These are phyloP conservation scores for Sodiomyces alkalinus DNA, from an alignment of 2,329 filamentous ascomycete species.

Conservation along the genomic window DNA sequence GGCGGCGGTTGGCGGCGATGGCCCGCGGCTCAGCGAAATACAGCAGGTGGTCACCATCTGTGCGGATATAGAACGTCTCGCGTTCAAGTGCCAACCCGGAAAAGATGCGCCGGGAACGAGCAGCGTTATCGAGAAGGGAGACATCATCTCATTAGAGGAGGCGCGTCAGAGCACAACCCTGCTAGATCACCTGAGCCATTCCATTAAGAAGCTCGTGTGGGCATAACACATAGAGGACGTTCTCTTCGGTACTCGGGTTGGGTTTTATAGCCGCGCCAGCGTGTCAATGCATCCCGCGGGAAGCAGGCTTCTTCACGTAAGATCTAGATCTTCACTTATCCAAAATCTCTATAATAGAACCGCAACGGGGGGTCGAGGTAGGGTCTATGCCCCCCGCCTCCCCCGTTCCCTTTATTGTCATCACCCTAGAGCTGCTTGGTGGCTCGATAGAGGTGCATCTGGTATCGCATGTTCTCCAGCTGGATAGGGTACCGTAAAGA, in stretches of 20 bases:
- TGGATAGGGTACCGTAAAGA: slow-evolving; percentile 64
- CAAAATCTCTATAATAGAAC: too few relatives aligned
- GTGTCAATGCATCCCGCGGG: too few relatives aligned
- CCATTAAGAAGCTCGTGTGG: slow-evolving; percentile 91
- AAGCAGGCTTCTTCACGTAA: too few relatives aligned
- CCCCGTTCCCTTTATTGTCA: not conserved
- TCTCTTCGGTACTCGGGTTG: too few relatives aligned
- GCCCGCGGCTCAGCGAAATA: slow-evolving; percentile 32
- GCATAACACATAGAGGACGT: too few relatives aligned
- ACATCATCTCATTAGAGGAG: slow-evolving; percentile 73
- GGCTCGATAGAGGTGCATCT: slow-evolving; percentile 64
- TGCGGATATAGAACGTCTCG: slow-evolving; percentile 59
- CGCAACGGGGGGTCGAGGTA: too few relatives aligned
- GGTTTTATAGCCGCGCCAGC: too few relatives aligned
- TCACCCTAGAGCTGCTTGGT: slow-evolving; percentile 2
- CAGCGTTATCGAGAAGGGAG: slow-evolving; percentile 37
- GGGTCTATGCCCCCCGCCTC: too few relatives aligned
- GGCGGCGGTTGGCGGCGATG: slow-evolving; percentile 33
- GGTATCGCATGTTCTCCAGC: slow-evolving; percentile 90
- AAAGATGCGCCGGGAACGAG: slow-evolving; percentile 24
- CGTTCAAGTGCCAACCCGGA: slow-evolving; percentile 28
- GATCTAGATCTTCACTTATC: too few relatives aligned
- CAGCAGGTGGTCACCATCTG: slow-evolving; percentile 51
- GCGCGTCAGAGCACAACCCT: slow-evolving; percentile 78
- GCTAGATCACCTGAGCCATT: slow-evolving; percentile 76